Evolutionary conservation across 257 asterid species (phyloP), one percentile per base, ranked within the genome.

Genomic region (Forsythia suspensa): DNA sequence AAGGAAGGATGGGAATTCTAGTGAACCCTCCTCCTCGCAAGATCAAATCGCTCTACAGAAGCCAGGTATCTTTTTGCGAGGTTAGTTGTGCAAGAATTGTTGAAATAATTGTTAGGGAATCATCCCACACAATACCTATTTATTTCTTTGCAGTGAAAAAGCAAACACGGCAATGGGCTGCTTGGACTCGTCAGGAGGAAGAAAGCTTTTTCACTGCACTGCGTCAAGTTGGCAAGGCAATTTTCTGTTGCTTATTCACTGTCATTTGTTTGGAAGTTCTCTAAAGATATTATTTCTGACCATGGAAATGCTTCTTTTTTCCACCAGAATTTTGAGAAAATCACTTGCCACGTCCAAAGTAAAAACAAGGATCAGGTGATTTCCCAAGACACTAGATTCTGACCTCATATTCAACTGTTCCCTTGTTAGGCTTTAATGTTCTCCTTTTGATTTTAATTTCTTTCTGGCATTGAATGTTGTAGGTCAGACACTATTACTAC

Each of bases 121-220:
- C 78, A 73, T 65, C 55, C 75, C 76, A 36, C 80, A 78, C 78
- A 80, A 52, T 76, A 48, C 76, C 74, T 75, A 34, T 43, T 83
- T 39, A 71, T 77, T 44, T 77, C 71, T 76, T 61, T 68, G 75
- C 82, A 94, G 99, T 81, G 39, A 94, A 92, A 87, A 94, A 81
- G 81, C 96, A 82, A 81, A 90, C 99, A 8, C 96, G 99, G 55
- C 98, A 91, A 85, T 96, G 99, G 99, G 99, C 99, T 85, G 99
- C 99, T 81, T 96, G 99, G 99, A 96, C 99, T 55, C 97, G 96
- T 73, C 95, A 94, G 76, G 99, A 96, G 86, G 99, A 96, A 85
- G 99, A 96, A 84, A 91, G 96, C 78, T 96, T 96, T 84, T 96
- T 94, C 80, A 82, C 90, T 75, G 99, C 97, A 63, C 84, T 96